Base-by-base conservation (phyloP, 192 early-diverging fungal genomes). In the Linnemannia elongata region DNA sequence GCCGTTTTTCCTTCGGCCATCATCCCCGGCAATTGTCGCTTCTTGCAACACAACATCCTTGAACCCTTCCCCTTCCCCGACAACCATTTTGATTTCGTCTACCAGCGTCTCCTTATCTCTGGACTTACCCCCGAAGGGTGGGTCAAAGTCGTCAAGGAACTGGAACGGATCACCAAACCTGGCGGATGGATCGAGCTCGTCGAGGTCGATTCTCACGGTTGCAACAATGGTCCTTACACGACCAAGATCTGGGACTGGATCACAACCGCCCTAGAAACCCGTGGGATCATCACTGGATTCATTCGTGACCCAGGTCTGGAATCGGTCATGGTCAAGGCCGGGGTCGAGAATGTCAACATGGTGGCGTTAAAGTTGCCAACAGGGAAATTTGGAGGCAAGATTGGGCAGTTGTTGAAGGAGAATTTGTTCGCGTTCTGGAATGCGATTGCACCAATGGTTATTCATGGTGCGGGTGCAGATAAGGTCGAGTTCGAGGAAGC, bases 61-160 rank as follows among this genome's bases (percentile, higher is more conserved):
- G 22, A 86, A 17, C 66, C 57, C 1, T 72, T 89, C 2, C 86
- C 87, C 0, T 89, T 88, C 45, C 75, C 86, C 10, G 89, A 89
- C 47, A 89, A 89, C 73, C 45, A 39, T 20, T 89, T 88, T 42
- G 89, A 89, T 52, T 89, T 85, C 68, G 86, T 89, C 0, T 80
- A 88, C 57, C 82, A 83, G 47, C 82, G 89, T 10, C 77, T 81
- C 5, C 35, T 89, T 38, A 49, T 76, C 8, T 55, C 72, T 6
- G 85, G 76, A 47, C 41, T 87, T 20, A 84, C 88, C 1, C 78
- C 72, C 24, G 75, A 80, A 3, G 54, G 85, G 17, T 88, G 88
- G 88, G 30, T 33, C 18, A 41, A 30, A 4, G 78, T 85, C 42
- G 15, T 86, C 24, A 33, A 35, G 54, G 88, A 89, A 57, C 18